Percentiles rank a stretch among this genome's conserved stretches.
These are phyloP conservation scores for Taxillus chinensis DNA, from an alignment of 164 flowering plant genomes.

Conservation along the genomic window DNA sequence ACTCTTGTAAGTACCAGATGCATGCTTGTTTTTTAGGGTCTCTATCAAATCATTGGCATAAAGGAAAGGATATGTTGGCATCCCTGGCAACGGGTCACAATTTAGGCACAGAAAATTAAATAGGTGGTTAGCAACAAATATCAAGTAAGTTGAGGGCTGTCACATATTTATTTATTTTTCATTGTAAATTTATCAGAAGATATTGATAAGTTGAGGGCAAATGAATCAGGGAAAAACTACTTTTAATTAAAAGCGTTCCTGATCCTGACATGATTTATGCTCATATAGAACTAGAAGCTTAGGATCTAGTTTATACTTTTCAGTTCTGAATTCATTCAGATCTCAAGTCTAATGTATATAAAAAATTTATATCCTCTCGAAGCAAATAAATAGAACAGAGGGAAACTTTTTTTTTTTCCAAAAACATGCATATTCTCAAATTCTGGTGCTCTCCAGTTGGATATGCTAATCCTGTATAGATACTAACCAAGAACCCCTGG, in stretches of 20 bases:
- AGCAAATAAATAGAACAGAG: no score
- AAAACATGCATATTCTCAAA: neutral
- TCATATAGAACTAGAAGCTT: no score
- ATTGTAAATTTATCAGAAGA: no score
- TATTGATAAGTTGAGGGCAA: no score
- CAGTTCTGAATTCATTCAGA: no score
- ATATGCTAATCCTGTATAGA: neutral
- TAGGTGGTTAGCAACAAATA: neutral
- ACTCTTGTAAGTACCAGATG: constrained; percentile 51
- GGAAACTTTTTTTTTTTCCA: neutral
- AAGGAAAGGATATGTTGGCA: constrained; percentile 42
- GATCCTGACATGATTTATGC: no score
- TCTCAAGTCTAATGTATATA: no score
- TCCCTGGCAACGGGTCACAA: constrained; percentile 21
- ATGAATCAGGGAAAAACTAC: no score
- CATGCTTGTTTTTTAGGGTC: constrained; percentile 50
- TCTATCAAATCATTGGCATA: constrained; percentile 44
- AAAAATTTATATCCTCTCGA: no score
- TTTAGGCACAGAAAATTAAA: neutral
- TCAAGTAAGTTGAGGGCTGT: neutral
- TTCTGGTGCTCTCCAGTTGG: neutral
- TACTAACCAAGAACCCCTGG: constrained; percentile 88
- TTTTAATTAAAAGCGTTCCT: no score
- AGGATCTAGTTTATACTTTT: no score
- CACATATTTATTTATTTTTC: no score